Evolutionary conservation across 2,329 filamentous ascomycete genomes (phyloP).

Genomic region (Pseudopithomyces maydicus): DNA sequence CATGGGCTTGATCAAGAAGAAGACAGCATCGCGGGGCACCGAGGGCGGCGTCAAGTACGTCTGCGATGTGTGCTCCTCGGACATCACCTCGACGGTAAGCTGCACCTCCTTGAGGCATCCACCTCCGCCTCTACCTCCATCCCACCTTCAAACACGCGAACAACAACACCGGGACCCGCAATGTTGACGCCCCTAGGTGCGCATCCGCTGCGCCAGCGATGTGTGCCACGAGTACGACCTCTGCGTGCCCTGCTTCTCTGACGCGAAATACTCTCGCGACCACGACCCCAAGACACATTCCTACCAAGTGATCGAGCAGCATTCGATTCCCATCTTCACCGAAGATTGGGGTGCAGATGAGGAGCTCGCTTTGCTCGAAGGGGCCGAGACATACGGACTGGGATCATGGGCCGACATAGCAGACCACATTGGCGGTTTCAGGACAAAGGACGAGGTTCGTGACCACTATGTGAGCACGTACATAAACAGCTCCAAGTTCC

Average conservation of each 20-base stretch:
- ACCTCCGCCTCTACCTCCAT: not conserved
- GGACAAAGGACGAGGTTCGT: constrained; percentile 91
- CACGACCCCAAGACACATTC: constrained; percentile 87
- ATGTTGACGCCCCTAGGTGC: constrained; percentile 66
- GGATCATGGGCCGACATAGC: constrained; percentile 98
- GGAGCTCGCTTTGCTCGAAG: constrained; percentile 89
- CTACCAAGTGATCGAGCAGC: constrained; percentile 95
- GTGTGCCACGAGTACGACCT: constrained; percentile 94
- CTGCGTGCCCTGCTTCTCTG: constrained; percentile 91
- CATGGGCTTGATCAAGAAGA: constrained; percentile 97
- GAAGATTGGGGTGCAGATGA: constrained; percentile 97
- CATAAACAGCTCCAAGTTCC: constrained; percentile 81
- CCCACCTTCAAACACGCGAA: too few relatives aligned
- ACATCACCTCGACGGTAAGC: constrained; percentile 94
- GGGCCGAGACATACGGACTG: constrained; percentile 92
- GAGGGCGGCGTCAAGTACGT: constrained; percentile 85
- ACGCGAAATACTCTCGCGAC: constrained; percentile 77
- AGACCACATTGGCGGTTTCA: constrained; percentile 95
- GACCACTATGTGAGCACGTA: constrained; percentile 93
- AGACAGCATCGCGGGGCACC: constrained; percentile 81
- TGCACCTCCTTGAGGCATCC: constrained; percentile 1
- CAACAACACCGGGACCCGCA: constrained; percentile 6
- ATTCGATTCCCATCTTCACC: constrained; percentile 96
- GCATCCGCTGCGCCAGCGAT: constrained; percentile 86
- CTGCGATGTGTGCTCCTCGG: constrained; percentile 94